Evolutionary conservation across 2,329 filamentous ascomycete species (phyloP).

Genomic region (Paecilomyces fulvus): DNA sequence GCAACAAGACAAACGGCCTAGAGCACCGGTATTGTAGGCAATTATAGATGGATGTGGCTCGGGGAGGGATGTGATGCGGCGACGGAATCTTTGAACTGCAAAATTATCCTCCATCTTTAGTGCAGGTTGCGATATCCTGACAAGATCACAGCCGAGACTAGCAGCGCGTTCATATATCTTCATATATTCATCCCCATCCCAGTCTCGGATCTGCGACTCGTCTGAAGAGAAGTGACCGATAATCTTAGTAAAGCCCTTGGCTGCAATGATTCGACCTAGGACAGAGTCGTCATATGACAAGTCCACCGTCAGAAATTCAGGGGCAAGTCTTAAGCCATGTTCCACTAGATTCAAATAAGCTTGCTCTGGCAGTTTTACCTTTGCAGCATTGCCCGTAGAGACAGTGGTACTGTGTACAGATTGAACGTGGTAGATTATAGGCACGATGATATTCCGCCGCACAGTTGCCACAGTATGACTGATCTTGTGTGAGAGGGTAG

Average conservation of each 20-base stretch:
- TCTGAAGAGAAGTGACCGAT: constrained; percentile 49
- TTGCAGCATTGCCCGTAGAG: constrained; percentile 16
- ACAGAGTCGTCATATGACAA: constrained; percentile 47
- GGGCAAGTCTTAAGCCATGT: constrained; percentile 53
- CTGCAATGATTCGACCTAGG: constrained; percentile 43
- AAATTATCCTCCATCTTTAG: constrained; percentile 54
- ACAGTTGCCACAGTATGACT: constrained; percentile 53
- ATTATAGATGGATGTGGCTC: constrained; percentile 47
- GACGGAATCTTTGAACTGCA: constrained; percentile 48
- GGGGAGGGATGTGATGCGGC: constrained; percentile 38
- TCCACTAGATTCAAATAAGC: constrained; percentile 50
- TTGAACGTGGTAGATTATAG: constrained; percentile 48
- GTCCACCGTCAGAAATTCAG: constrained; percentile 57
- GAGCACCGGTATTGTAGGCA: constrained; percentile 55
- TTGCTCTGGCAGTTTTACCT: constrained; percentile 17
- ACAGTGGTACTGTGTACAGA: constrained; percentile 12
- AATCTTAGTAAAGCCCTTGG: constrained; percentile 50
- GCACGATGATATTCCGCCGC: constrained; percentile 54
- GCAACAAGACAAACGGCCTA: constrained; percentile 57
- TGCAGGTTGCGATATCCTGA: constrained; percentile 53
- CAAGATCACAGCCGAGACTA: constrained; percentile 52
- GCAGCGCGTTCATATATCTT: constrained; percentile 52
- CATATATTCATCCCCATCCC: constrained; percentile 50
- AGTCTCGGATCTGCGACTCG: constrained; percentile 37
- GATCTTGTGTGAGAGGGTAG: constrained; percentile 41